Conservation (phyloP, 2,329 filamentous ascomycete genomes). For the Diaporthe longicolla region DNA sequence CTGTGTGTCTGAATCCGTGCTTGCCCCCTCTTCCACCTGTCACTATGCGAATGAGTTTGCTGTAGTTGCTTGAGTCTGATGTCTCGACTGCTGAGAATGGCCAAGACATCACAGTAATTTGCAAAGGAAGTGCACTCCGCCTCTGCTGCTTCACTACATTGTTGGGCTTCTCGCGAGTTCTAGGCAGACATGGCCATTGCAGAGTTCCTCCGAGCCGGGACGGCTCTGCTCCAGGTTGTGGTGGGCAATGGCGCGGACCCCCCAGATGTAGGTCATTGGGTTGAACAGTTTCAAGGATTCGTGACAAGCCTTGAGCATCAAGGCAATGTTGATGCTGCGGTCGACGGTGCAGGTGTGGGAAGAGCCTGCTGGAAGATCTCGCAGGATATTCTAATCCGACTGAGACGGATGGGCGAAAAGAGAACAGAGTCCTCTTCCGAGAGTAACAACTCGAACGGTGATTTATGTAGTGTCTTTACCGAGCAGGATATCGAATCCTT, state of each 20-base stretch:
- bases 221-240: slow-evolving; percentile 13
- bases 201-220: slow-evolving; percentile 9
- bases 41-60: neutral
- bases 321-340: neutral
- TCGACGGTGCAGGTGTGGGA: neutral
- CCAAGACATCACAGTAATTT: neutral
- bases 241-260: neutral
- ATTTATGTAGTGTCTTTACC: slow-evolving; percentile 13
- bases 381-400: slow-evolving; percentile 34
- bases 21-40: neutral
- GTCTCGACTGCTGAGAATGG: neutral
- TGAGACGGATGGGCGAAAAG: neutral
- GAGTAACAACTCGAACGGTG: neutral
- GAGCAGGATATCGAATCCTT: slow-evolving; percentile 29
- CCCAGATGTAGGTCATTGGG: neutral
- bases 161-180: neutral
- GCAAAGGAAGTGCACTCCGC: neutral
- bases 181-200: neutral
- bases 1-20: neutral
- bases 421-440: neutral
- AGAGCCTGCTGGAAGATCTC: slow-evolving; percentile 37
- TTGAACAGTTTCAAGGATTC: neutral
- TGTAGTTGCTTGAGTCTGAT: neutral
- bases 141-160: neutral
- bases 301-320: neutral